Base-by-base conservation (phyloP, 192 early-diverging fungal species). In the Backusella australiensis region DNA sequence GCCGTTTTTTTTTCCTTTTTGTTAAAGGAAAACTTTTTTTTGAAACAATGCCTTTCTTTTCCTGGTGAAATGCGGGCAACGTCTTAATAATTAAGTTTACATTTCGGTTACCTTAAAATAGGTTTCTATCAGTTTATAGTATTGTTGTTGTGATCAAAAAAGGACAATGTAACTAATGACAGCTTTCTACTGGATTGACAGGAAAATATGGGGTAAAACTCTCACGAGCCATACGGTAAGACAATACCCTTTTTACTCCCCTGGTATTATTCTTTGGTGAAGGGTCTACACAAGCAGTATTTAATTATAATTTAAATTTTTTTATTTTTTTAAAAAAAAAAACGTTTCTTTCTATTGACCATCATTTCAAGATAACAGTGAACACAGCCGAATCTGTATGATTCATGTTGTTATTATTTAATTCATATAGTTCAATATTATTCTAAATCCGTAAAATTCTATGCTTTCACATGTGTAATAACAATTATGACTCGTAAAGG, bases 1-100 rank as follows among this genome's bases (percentile, higher is more conserved):
- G 56, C 23, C 46, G 46, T 49, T 19, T 21, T 14, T 53, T 2
- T 21, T 14, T 53, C 2, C 21, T 8, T 53, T 11, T 63, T 11
- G 7, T 14, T 3, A 63, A 14, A 63, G 11, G 23, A 9, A 29
- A 29, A 14, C 3, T 23, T 26, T 63, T 63, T 52, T 53, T 53
- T 17, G 38, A 49, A 49, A 49, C 46, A 6, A 4, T 49, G 46
- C 17, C 23, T 29, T 63, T 8, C 23, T 29, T 63, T 63, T 63
- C 23, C 56, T 29, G 21, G 56, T 29, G 56, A 63, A 63, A 63
- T 23, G 26, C n/a, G 26, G 7, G 3, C 11, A 63, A 12, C 3
- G 56, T 63, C 56, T 63, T 63, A 63, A 63, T 63, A 63, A 63
- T 63, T 63, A 63, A 63, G 56, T 63, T 63, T 63, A 63, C 0